These are phyloP conservation scores for Polygonum aviculare DNA, from an alignment of 148 eudicot species.

Conservation along the genomic window DNA sequence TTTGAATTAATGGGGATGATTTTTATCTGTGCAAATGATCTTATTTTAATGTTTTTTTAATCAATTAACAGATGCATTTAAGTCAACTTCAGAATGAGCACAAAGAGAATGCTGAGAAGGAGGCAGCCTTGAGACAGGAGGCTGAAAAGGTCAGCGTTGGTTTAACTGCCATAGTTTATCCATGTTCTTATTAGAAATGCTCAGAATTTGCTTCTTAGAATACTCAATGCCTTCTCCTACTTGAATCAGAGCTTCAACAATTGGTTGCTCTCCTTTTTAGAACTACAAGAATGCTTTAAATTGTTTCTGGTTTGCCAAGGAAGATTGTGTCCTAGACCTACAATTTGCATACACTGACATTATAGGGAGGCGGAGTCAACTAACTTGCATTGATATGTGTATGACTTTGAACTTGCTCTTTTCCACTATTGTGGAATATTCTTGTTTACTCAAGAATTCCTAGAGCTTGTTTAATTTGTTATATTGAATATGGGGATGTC, in stretches of 20 bases:
- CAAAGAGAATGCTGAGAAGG: slow-evolving; percentile 76
- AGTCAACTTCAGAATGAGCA: slow-evolving; percentile 78
- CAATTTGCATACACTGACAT: not conserved
- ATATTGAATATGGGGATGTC: not conserved
- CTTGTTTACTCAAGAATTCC: not conserved
- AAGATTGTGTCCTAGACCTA: not conserved
- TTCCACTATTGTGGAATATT: not conserved
- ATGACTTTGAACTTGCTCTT: not conserved
- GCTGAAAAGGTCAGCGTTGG: slow-evolving; percentile 42
- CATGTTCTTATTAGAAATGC: not conserved
- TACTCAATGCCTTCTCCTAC: not conserved
- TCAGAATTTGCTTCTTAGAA: not conserved
- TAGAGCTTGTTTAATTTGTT: slow-evolving; percentile 8
- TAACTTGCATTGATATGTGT: not conserved
- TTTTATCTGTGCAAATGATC: not conserved
- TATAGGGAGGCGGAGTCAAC: not conserved
- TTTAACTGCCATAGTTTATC: not conserved
- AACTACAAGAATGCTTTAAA: not conserved
- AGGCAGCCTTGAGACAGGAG: slow-evolving; percentile 49
- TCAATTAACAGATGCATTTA: slow-evolving; percentile 45
- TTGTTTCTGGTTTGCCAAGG: not conserved
- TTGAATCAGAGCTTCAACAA: not conserved
- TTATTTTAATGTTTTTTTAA: not conserved
- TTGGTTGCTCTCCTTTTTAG: not conserved
- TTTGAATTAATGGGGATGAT: not conserved